Evolutionary conservation across 2,329 filamentous ascomycete species (phyloP).

Genomic region (Microascus cirrosus): DNA sequence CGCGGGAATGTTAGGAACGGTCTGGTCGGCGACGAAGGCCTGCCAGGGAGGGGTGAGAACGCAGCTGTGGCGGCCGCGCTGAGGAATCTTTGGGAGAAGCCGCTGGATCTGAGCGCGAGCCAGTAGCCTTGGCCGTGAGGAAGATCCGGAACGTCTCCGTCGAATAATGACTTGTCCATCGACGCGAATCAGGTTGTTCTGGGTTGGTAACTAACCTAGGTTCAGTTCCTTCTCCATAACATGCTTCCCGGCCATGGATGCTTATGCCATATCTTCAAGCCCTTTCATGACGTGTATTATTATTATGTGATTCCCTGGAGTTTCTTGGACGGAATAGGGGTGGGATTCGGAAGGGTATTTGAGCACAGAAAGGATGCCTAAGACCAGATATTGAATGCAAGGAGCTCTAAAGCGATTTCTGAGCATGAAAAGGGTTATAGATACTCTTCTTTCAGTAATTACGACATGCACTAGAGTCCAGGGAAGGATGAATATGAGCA

Average conservation of each 20-base stretch:
- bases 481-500: too few species aligned
- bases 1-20: constrained; percentile 25
- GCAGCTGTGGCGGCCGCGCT: constrained; percentile 39
- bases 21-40: constrained; percentile 25
- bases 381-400: too few species aligned
- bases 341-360: neutral
- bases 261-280: neutral
- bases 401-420: too few species aligned
- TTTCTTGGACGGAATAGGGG: neutral
- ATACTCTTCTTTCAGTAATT: too few species aligned
- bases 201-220: too few species aligned
- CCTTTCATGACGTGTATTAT: neutral
- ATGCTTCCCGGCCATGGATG: too few species aligned
- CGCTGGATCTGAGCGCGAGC: constrained; percentile 44
- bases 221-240: too few species aligned
- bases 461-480: too few species aligned
- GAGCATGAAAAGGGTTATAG: too few species aligned
- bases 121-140: constrained; percentile 14
- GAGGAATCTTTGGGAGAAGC: constrained; percentile 52
- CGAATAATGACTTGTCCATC: too few species aligned
- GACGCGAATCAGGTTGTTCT: too few species aligned
- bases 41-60: constrained; percentile 24
- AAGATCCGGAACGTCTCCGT: neutral
- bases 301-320: neutral
- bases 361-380: too few species aligned